These are phyloP conservation scores for Talaromyces funiculosus DNA, from an alignment of 2,329 filamentous ascomycete species.

Conservation along the genomic window DNA sequence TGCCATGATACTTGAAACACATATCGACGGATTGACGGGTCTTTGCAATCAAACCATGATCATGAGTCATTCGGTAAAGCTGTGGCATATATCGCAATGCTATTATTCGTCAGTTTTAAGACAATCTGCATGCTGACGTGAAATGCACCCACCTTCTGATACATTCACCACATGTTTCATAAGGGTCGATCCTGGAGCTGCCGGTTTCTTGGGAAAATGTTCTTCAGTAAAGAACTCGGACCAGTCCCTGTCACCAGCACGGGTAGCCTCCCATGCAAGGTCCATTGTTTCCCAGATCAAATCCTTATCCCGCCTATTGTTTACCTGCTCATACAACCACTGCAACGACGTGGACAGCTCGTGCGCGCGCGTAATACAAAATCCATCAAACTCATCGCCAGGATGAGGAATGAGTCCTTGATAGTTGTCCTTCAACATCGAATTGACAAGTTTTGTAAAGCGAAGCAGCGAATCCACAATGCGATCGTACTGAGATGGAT, in stretches of 20 bases:
- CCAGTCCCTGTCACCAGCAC: conserved; percentile 12
- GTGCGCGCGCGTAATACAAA: conserved; percentile 13
- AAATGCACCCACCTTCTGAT: conserved; percentile 3
- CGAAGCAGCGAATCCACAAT: conserved; percentile 12
- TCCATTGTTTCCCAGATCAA: conserved; percentile 15
- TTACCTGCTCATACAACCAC: conserved; percentile 14
- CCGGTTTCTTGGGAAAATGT: conserved; percentile 12
- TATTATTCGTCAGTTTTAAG: neutral
- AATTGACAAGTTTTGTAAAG: conserved; percentile 8
- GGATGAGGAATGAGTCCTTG: conserved; percentile 13
- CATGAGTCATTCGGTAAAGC: conserved; percentile 12
- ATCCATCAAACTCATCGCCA: conserved; percentile 12
- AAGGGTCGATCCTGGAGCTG: conserved; percentile 10
- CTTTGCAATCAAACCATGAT: conserved; percentile 7
- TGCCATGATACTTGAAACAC: conserved; percentile 13
- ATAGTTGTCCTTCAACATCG: conserved; percentile 13
- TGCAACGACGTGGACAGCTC: conserved; percentile 13
- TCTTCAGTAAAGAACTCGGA: conserved; percentile 13
- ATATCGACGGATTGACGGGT: conserved; percentile 12
- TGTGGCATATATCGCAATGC: conserved; percentile 13
- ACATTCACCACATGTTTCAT: conserved; percentile 14
- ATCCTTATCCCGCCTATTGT: conserved; percentile 10
- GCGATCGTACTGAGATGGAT: conserved; percentile 13
- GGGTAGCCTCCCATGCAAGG: conserved; percentile 13
- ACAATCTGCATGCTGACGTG: neutral